phyloP scores from a whole-genome alignment of 352 stramenopile species.

The Phytophthora lateralis region DNA sequence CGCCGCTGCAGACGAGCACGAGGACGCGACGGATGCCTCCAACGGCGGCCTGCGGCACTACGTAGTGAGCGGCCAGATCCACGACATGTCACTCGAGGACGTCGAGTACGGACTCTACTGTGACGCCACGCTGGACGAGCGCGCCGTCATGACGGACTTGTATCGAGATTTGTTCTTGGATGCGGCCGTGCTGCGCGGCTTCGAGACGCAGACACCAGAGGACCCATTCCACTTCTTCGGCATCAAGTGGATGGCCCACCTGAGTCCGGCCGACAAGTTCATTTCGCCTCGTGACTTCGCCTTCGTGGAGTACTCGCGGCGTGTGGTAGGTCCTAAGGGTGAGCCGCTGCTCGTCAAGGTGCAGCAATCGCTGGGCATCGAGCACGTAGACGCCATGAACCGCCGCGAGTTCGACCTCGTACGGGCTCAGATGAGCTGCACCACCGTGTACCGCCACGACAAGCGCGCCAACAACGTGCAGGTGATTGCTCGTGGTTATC shows the following conservation, averaged over 20 bases:
- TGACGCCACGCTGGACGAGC: conserved; percentile 50
- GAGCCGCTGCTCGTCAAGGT: conserved; percentile 52
- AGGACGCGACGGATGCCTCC: conserved; percentile 16
- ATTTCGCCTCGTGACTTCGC: conserved; percentile 54
- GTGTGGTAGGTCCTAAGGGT: conserved; percentile 37
- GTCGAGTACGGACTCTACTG: conserved; percentile 61
- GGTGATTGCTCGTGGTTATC: conserved; percentile 45
- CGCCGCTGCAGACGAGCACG: conserved; percentile 14
- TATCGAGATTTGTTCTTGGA: conserved; percentile 51
- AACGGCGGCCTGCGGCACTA: conserved; percentile 45
- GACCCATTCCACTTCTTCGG: conserved; percentile 59
- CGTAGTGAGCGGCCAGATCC: conserved; percentile 50
- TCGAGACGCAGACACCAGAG: conserved; percentile 39
- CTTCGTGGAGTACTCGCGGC: conserved; percentile 51
- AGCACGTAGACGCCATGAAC: conserved; percentile 45
- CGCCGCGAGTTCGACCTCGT: conserved; percentile 54
- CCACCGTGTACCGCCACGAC: conserved; percentile 54
- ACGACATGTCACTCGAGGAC: conserved; percentile 53
- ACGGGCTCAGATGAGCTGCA: conserved; percentile 45
- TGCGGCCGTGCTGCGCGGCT: conserved; percentile 45
- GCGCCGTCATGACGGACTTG: conserved; percentile 52
- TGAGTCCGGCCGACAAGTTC: conserved; percentile 56
- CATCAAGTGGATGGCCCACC: conserved; percentile 53
- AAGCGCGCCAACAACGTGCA: conserved; percentile 47
- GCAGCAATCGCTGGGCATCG: conserved; percentile 38